A percentile compares a stretch with the other conserved stretches of the same genome.
phyloP scores from a whole-genome alignment of 208 protist genomes.

The Leishmania tarentolae region DNA sequence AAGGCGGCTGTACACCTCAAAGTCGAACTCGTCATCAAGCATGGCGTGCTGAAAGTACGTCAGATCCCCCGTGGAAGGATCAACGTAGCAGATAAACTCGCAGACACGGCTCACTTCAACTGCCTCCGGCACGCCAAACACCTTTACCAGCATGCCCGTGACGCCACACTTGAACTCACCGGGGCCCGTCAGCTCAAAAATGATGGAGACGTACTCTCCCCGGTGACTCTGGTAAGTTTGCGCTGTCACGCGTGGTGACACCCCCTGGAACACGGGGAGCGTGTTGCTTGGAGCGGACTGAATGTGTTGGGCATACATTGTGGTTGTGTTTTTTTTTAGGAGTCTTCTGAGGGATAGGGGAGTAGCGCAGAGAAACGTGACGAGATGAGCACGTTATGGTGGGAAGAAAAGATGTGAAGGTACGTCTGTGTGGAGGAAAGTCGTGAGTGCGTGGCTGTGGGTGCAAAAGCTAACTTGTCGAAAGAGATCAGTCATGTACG shows the following conservation, averaged over 20 bases:
- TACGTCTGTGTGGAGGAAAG: neutral
- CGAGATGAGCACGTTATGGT: neutral
- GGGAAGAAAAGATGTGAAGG: neutral
- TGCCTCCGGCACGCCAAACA: conserved; percentile 64
- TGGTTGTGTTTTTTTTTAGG: conserved; percentile 7
- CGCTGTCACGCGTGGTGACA: conserved; percentile 84
- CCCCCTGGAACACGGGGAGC: conserved; percentile 78
- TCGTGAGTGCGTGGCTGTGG: neutral
- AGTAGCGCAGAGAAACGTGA: neutral
- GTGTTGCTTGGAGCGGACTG: conserved; percentile 30
- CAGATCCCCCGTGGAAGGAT: conserved; percentile 72
- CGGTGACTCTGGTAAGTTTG: conserved; percentile 63
- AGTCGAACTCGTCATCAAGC: conserved; percentile 92
- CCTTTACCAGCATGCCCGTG: conserved; percentile 60
- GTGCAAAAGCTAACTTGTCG: conserved; percentile 1
- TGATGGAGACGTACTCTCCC: conserved; percentile 88
- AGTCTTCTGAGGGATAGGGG: neutral
- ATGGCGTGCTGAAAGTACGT: conserved; percentile 85
- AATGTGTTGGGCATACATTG: conserved; percentile 32
- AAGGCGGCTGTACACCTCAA: conserved; percentile 83
- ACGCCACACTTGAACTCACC: conserved; percentile 76
- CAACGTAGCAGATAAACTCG: conserved; percentile 92
- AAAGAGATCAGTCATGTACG: neutral
- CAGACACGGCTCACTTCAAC: conserved; percentile 87
- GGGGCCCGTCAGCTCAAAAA: conserved; percentile 73